Evolutionary conservation across 768 basidiomycete species (phyloP), one percentile per base, ranked within the genome.

Genomic region (Leccinum subtestaceum): DNA sequence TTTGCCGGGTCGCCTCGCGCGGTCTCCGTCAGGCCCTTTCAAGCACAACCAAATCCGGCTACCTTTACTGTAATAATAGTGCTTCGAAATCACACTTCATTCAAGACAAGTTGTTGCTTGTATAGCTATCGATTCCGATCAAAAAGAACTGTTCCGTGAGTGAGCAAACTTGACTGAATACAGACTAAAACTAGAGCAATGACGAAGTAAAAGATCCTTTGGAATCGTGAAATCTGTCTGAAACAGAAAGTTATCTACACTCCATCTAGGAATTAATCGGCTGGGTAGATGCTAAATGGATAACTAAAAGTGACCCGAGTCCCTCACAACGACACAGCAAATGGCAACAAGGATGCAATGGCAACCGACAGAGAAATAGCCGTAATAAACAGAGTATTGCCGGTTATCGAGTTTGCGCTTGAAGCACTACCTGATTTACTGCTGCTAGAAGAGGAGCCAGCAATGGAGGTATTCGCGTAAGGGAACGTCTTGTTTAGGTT

Each of bases 401-500:
- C n/a, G n/a, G 46, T 48, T 34, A 48, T 46, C 13, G 63, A 51
- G 38, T 8, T 31, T 25, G 52, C 2, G 11, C 63, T n/a, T 25
- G 47, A 48, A 23, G 47, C 25, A 46, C 43, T 12, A 2, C 46
- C 38, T 19, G 40, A 43, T 45, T 61, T 51, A 38, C 60, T 56
- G 10, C 57, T 46, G 19, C 60, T 45, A 34, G 5, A 31, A 31
- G 43, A 15, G 6, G 67, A 53, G 5, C 59, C 61, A 17, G 38
- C 50, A 17, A 32, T 7, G 1, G 72, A 72, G 52, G 74, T 72
- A 59, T 81, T 78, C 48, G 72, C 49, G 60, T 76, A 81, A 19
- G 86, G 86, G 82, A 89, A 90, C 0, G 86, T 76, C 21, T 65
- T 67, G 73, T 95, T 95, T 59, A 77, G 77, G 63, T 85, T 92